Evolutionary conservation across 2,329 filamentous ascomycete genomes (phyloP), one percentile per base, ranked within the genome.

Genomic region (Daldinia sp.): DNA sequence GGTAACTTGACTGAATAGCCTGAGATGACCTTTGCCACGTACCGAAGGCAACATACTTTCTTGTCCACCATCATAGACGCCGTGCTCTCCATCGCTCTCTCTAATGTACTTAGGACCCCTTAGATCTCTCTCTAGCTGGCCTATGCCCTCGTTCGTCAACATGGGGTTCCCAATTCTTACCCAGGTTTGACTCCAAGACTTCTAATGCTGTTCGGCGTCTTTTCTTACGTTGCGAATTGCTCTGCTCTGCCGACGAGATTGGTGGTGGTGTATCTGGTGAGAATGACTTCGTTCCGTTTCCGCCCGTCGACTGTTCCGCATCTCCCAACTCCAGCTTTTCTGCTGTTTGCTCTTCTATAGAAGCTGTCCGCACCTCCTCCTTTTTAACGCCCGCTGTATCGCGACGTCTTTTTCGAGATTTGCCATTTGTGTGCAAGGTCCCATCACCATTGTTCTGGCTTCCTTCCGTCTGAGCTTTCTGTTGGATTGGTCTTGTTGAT

Each of bases 61-160:
- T 30, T 33, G 23, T 20, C 23, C 6, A 15, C 30, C 26, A 50
- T 4, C 23, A 30, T 50, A 18, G 15, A 6, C 3, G 4, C 15
- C 1, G 15, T 33, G 18, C 18, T 23, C 20, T n/a, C 23, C 9
- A 20, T 35, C 7, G 28, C 50, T 53, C 15, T 10, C 13, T 26
- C n/a, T 1, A 3, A 12, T 35, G 10, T n/a, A n/a, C n/a, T 35
- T 9, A 35, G 33, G 2, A 35, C 9, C 10, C 7, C 33, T 41
- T 64, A 39, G 6, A 44, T 12, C n/a, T 59, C 37, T 67, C 12
- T n/a, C 54, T 64, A 42, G 51, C n/a, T 18, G 71, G 68, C 30
- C 74, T 69, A 55, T 63, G 73, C 12, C 74, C 73, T 9, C 67
- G 33, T 30, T 67, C 63, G 28, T 72, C 70, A 50, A 73, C 69